Percentiles rank a stretch among this genome's conserved stretches.
Evolutionary conservation across 441 rosid genomes (phyloP).

Genomic region (Adansonia gregorii): DNA sequence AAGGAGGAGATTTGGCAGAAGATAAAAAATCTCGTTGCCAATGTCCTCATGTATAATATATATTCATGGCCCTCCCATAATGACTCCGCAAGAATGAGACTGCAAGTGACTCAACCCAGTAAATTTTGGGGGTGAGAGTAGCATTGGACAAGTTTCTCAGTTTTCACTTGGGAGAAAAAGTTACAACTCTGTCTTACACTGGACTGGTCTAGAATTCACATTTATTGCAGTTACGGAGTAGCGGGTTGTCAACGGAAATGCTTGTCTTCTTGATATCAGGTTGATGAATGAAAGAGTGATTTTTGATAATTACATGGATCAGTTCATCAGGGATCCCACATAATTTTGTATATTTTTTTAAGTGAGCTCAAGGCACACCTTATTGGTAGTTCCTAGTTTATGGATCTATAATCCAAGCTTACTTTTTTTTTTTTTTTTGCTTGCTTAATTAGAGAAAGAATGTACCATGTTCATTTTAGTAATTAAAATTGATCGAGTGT

Average conservation of each 20-base stretch:
- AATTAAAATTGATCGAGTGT: no score
- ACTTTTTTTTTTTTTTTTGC: no score
- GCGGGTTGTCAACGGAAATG: not conserved
- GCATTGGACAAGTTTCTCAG: not conserved
- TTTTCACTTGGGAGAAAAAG: not conserved
- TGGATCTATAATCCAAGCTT: no score
- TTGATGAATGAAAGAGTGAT: not conserved
- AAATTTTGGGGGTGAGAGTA: not conserved
- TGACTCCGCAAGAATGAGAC: not conserved
- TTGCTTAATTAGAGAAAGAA: no score
- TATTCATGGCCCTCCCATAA: not conserved
- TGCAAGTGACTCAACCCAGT: not conserved
- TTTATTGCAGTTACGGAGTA: not conserved
- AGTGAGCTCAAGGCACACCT: not conserved
- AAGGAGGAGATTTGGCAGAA: constrained; percentile 66
- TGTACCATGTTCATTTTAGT: no score
- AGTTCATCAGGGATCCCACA: not conserved
- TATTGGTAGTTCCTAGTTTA: no score
- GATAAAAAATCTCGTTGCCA: constrained; percentile 35
- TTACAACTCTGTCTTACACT: not conserved
- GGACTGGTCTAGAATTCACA: not conserved
- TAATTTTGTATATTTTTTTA: not conserved
- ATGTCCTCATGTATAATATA: not conserved
- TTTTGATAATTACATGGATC: not conserved
- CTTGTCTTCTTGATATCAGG: not conserved